phyloP scores from a whole-genome alignment of 1,139 yeast genomes.

The Blastobotrys elegans region DNA sequence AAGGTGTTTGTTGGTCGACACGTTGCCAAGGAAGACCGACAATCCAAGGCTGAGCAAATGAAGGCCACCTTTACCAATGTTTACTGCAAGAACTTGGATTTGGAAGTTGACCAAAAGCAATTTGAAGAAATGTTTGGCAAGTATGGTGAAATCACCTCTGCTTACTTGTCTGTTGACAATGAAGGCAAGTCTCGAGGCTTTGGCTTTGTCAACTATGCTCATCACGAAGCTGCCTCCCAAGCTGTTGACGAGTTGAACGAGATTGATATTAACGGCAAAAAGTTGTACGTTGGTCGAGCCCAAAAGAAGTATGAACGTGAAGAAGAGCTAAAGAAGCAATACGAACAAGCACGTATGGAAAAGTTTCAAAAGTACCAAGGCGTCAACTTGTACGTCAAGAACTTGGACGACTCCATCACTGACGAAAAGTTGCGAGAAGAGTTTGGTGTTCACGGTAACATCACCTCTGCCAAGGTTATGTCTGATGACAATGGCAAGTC shows the following conservation, averaged over 20 bases:
- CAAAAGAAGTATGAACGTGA: slow-evolving; percentile 98
- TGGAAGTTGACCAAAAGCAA: slow-evolving; percentile 64
- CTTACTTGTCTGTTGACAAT: slow-evolving; percentile 72
- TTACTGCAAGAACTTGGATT: slow-evolving; percentile 83
- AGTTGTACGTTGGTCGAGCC: slow-evolving; percentile 95
- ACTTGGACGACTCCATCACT: slow-evolving; percentile 88
- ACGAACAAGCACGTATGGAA: slow-evolving; percentile 90
- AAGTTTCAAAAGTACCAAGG: slow-evolving; percentile 95
- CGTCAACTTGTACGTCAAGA: slow-evolving; percentile 93
- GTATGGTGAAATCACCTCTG: slow-evolving; percentile 80
- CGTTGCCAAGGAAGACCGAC: slow-evolving; percentile 90
- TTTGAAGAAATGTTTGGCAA: slow-evolving; percentile 68
- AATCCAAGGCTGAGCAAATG: slow-evolving; percentile 86
- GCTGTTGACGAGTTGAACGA: slow-evolving; percentile 94
- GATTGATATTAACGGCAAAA: slow-evolving; percentile 71
- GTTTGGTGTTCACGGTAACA: slow-evolving; percentile 88
- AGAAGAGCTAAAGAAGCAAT: slow-evolving; percentile 93
- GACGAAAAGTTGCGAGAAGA: slow-evolving; percentile 91
- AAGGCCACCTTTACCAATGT: slow-evolving; percentile 94
- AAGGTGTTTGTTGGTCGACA: slow-evolving; percentile 97
- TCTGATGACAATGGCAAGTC: slow-evolving; percentile 92
- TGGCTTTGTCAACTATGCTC: slow-evolving; percentile 89
- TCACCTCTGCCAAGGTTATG: slow-evolving; percentile 97
- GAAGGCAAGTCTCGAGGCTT: slow-evolving; percentile 94
- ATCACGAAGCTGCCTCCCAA: slow-evolving; percentile 80